Evolutionary conservation across 805 yeast species (phyloP).

Genomic region (Candida hungchunana): DNA sequence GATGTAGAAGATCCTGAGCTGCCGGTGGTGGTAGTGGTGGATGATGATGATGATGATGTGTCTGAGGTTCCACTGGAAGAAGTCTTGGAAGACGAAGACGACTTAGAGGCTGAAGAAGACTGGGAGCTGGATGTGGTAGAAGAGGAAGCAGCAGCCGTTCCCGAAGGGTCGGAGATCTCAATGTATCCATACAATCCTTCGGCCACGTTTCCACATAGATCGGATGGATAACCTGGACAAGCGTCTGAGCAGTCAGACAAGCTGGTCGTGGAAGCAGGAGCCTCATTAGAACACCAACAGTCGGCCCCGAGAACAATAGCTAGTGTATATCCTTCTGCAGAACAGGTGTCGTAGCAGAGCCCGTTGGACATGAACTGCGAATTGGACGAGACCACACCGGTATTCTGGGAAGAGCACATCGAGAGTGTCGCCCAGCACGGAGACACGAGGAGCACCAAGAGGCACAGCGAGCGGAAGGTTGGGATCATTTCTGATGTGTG

Average conservation of each 20-base stretch:
- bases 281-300: constrained; percentile 60
- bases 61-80: constrained; percentile 4
- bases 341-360: constrained; percentile 44
- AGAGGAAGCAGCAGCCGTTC: constrained; percentile 1
- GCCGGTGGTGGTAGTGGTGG: constrained; percentile 3
- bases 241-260: constrained; percentile 29
- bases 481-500: too few relatives aligned
- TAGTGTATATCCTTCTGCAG: constrained; percentile 36
- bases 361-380: constrained; percentile 43
- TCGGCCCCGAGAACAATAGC: constrained; percentile 47
- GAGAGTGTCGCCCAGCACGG: background rate
- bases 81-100: constrained; percentile 2
- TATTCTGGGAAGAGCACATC: constrained; percentile 38
- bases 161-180: constrained; percentile 16
- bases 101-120: background rate
- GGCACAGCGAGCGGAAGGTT: too few relatives aligned
- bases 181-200: constrained; percentile 52
- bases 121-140: background rate
- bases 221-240: constrained; percentile 44
- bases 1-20: constrained; percentile 14
- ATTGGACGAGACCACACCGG: constrained; percentile 27
- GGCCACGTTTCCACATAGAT: constrained; percentile 38
- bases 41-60: constrained; percentile 3
- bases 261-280: constrained; percentile 40
- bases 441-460: background rate